phyloP scores from a whole-genome alignment of 2,329 filamentous ascomycete genomes.

The Penicillium aurantiogriseum region DNA sequence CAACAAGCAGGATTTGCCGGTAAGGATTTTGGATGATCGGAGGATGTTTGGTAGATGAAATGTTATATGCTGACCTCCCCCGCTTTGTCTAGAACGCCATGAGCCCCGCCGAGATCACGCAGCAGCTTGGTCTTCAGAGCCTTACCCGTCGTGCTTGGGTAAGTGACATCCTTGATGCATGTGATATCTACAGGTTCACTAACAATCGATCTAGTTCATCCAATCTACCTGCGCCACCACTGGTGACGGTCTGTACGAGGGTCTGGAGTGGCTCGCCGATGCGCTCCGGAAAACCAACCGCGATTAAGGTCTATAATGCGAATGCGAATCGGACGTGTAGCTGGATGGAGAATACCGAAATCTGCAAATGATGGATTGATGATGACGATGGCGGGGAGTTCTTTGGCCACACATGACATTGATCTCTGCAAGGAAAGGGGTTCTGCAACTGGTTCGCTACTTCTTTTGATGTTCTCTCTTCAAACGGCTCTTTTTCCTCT shows the following conservation, averaged over 20 bases:
- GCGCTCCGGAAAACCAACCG: slow-evolving; percentile 70
- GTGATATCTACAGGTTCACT: slow-evolving; percentile 14
- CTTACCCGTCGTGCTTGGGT: slow-evolving; percentile 98
- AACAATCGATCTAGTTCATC: slow-evolving; percentile 68
- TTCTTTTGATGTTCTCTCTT: slow-evolving; percentile 30
- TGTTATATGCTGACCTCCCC: slow-evolving; percentile 29
- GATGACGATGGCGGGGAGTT: slow-evolving; percentile 37
- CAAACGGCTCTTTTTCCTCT: slow-evolving; percentile 37
- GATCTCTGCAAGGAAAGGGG: slow-evolving; percentile 23
- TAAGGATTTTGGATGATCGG: slow-evolving; percentile 52
- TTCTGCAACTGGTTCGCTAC: slow-evolving; percentile 30
- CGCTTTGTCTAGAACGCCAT: slow-evolving; percentile 77
- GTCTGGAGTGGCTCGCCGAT: slow-evolving; percentile 88
- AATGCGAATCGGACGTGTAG: slow-evolving; percentile 29
- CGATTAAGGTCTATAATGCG: slow-evolving; percentile 43
- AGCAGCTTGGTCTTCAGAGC: slow-evolving; percentile 99
- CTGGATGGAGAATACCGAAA: slow-evolving; percentile 31
- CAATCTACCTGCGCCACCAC: slow-evolving; percentile 99
- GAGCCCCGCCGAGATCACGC: slow-evolving; percentile 99
- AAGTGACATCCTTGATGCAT: slow-evolving; percentile 48
- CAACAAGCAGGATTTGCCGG: slow-evolving; percentile 99
- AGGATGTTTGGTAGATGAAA: neutral
- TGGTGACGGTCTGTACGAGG: slow-evolving; percentile 98
- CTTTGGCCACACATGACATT: slow-evolving; percentile 32
- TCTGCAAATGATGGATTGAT: slow-evolving; percentile 36